These are phyloP conservation scores for Monilinia laxa DNA, from an alignment of 2,329 filamentous ascomycete genomes.

Conservation along the genomic window DNA sequence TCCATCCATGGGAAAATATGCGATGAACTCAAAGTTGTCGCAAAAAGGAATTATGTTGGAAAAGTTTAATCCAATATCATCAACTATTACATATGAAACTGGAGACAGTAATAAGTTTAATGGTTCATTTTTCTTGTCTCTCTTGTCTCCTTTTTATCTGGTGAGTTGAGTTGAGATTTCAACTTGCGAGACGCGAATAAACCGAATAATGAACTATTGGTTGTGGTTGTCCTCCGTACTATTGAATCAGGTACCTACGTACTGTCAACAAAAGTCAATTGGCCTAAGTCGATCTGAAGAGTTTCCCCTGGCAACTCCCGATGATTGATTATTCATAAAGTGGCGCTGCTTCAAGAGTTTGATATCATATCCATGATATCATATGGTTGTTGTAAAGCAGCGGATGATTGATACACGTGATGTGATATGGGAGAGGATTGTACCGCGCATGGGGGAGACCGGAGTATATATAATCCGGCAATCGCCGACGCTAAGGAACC, in stretches of 20 bases:
- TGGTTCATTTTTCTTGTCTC: constrained; percentile 1
- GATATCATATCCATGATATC: not conserved
- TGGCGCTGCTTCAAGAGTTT: not conserved
- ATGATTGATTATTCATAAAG: too few relatives aligned
- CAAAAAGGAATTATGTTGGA: constrained; percentile 1
- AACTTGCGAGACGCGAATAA: constrained; percentile 16
- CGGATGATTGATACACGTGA: not conserved
- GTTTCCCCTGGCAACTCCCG: constrained; percentile 22
- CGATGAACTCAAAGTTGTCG: not conserved
- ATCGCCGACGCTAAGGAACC: constrained; percentile 6
- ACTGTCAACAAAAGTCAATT: constrained; percentile 20
- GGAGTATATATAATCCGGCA: not conserved
- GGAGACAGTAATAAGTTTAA: not conserved
- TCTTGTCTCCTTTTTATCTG: not conserved
- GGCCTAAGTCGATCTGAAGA: not conserved
- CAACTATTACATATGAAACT: constrained; percentile 6
- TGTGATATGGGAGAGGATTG: too few relatives aligned
- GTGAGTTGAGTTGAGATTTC: not conserved
- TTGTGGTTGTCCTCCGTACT: too few relatives aligned
- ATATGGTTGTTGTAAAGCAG: not conserved
- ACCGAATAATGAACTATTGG: not conserved
- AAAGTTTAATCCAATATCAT: not conserved
- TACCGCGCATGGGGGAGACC: not conserved
- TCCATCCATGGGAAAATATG: constrained; percentile 15
- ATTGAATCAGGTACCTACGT: not conserved